phyloP scores from a whole-genome alignment of 2,329 filamentous ascomycete species.

The Diaporthe ilicicola region DNA sequence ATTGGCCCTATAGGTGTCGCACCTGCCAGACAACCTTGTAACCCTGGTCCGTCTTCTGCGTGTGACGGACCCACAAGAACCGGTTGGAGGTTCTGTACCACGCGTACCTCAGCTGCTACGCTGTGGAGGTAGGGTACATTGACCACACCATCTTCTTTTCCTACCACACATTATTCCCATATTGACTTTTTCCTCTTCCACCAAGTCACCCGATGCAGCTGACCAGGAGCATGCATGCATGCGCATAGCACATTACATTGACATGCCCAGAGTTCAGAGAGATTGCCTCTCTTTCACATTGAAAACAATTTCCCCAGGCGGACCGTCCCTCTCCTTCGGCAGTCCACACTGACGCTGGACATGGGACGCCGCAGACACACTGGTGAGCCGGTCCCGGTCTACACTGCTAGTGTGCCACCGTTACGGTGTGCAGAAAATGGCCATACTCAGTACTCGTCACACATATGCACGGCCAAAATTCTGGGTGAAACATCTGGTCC shows the following conservation, averaged over 20 bases:
- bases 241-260: neutral
- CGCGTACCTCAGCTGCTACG: neutral
- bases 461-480: neutral
- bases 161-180: neutral
- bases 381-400: neutral
- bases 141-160: conserved; percentile 13
- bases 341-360: neutral
- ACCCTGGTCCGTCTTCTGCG: neutral
- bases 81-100: neutral
- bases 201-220: neutral
- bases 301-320: neutral
- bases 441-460: neutral
- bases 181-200: neutral
- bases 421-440: neutral
- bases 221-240: neutral
- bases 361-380: neutral
- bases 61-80: neutral
- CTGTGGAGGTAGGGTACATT: neutral
- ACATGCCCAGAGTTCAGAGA: neutral
- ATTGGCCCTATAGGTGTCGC: conserved; percentile 7
- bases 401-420: neutral
- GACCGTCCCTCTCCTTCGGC: neutral
- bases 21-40: conserved; percentile 2
- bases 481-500: neutral
- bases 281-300: neutral